Evolutionary conservation across 2,329 filamentous ascomycete species (phyloP).

Genomic region (Pochonia chlamydosporia): DNA sequence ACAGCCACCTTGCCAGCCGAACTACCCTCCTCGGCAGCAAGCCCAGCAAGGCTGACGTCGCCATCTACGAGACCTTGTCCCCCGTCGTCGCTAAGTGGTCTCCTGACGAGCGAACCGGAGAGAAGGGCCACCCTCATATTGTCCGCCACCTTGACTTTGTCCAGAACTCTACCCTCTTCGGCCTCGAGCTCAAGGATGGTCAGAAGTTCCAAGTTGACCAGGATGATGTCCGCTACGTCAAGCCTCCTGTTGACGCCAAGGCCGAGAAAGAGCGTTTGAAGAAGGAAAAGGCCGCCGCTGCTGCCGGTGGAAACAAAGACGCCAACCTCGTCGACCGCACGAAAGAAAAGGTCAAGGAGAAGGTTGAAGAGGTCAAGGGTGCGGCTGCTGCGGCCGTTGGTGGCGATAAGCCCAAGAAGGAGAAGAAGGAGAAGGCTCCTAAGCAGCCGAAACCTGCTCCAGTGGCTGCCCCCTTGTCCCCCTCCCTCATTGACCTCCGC

Average conservation of each 20-base stretch:
- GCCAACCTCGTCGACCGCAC: constrained; percentile 52
- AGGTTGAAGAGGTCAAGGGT: constrained; percentile 44
- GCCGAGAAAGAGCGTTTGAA: constrained; percentile 95
- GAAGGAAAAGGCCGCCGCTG: constrained; percentile 81
- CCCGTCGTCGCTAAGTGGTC: constrained; percentile 75
- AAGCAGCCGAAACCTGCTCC: constrained; percentile 66
- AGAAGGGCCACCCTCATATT: constrained; percentile 84
- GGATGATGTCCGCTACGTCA: constrained; percentile 77
- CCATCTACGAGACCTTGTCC: constrained; percentile 72
- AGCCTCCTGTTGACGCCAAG: constrained; percentile 84
- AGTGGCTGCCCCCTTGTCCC: constrained; percentile 70
- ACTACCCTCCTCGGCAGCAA: constrained; percentile 87
- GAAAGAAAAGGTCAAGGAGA: constrained; percentile 53
- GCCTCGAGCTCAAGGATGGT: constrained; percentile 59
- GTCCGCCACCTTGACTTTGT: constrained; percentile 91
- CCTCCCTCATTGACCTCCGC: constrained; percentile 84
- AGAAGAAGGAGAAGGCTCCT: constrained; percentile 85
- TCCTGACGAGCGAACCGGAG: constrained; percentile 80
- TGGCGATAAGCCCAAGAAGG: constrained; percentile 59
- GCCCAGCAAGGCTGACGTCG: constrained; percentile 81
- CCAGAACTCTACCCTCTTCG: constrained; percentile 77
- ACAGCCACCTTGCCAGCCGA: constrained; percentile 79
- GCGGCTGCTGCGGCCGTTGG: constrained; percentile 27
- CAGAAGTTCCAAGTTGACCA: constrained; percentile 76
- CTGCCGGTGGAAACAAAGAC: constrained; percentile 35